Evolutionary conservation across 192 early-diverging fungal genomes (phyloP), one percentile per base, ranked within the genome.

Genomic region (Rhizophagus prolifer): DNA sequence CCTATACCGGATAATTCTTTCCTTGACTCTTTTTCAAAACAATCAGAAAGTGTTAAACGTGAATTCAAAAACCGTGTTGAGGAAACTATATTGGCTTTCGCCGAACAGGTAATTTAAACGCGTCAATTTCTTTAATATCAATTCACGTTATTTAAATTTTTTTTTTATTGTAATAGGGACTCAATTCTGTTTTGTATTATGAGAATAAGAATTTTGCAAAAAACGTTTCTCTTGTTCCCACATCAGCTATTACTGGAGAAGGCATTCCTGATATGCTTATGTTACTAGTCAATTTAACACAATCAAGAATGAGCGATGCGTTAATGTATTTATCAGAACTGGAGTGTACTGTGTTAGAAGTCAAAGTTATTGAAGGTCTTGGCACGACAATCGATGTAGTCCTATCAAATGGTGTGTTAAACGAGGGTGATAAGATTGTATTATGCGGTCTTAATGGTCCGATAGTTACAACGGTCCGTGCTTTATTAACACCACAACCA

Each of bases 311-410:
- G 95, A 91, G 94, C n/a, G 90, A 96, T 61, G 83, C 91, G 76
- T 86, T 99, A 59, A 99, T 98, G 98, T 99, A 97, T 77, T 85
- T 98, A 69, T 93, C 94, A 12, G 95, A 96, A 85, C 84, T 98
- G 30, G 95, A 97, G 86, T 97, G 96, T 88, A 98, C 98, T 23
- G 96, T 99, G 50, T 82, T 99, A 75, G 98, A 99, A 89, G 98
- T 99, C 79, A 99, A 99, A 89, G 97, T 97, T 14, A 91, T 98
- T 80, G 98, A 99, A 86, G 98, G 98, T 79, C 89, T 96, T 59
- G 97, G 97, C 73, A 99, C 96, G 0, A 98, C 98, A 3, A 95
- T 98, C 70, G 98, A 99, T 85, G 97, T 98, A 30, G 86, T 99
- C 30, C 87, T 99, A 58, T 95, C 94, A 9, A 99, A 99, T 86